Evolutionary conservation across 495 filamentous ascomycete species (phyloP).

Genomic region (Venustampulla echinocandica): DNA sequence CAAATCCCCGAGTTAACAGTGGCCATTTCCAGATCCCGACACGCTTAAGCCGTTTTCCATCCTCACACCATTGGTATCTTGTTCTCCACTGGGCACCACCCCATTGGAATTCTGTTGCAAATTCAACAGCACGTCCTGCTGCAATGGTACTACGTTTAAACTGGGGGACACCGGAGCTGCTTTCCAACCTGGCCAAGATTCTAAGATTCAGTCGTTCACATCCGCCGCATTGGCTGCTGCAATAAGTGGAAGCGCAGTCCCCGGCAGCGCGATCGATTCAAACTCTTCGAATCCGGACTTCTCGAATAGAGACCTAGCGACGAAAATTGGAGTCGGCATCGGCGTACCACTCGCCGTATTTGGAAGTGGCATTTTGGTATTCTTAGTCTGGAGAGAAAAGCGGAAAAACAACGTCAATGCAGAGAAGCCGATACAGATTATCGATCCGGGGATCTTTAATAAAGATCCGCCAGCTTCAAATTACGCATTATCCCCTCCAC

Average conservation of each 20-base stretch:
- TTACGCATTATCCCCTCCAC: no score
- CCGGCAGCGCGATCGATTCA: not conserved
- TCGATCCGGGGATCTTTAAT: no score
- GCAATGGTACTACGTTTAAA: constrained; percentile 1
- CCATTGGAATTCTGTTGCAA: constrained; percentile 2
- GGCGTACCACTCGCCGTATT: constrained; percentile 4
- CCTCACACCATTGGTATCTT: constrained; percentile 2
- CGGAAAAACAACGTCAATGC: not conserved
- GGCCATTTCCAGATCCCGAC: not conserved
- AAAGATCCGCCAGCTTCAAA: no score
- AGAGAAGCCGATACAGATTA: no score
- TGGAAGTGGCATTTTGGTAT: not conserved
- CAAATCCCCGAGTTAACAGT: not conserved
- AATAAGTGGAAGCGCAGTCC: not conserved
- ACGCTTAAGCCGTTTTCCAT: not conserved
- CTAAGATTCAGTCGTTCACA: not conserved
- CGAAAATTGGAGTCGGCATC: constrained; percentile 5
- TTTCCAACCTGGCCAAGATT: constrained; percentile 4
- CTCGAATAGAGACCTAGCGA: constrained; percentile 2
- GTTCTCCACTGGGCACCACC: not conserved
- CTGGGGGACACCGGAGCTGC: not conserved
- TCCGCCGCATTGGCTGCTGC: not conserved
- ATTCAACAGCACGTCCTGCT: not conserved
- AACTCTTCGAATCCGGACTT: not conserved
- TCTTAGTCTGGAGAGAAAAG: constrained; percentile 1